Evolutionary conservation across 2,329 filamentous ascomycete species (phyloP).

Genomic region (Chrysosphaeria jannelii): DNA sequence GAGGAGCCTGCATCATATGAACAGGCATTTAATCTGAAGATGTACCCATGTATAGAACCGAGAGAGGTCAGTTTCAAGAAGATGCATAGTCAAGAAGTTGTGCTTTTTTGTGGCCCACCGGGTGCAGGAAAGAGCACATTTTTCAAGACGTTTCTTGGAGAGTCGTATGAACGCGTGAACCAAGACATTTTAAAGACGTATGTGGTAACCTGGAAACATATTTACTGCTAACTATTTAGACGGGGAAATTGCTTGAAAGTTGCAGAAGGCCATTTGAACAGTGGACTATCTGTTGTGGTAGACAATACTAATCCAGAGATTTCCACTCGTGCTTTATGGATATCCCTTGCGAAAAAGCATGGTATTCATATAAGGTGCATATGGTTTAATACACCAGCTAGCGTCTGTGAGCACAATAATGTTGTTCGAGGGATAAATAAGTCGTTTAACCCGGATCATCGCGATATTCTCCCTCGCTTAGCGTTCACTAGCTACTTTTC

Average conservation of each 20-base stretch:
- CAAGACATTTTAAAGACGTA: constrained; percentile 59
- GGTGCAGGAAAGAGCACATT: constrained; percentile 82
- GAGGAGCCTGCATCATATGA: constrained; percentile 32
- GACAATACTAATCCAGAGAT: constrained; percentile 88
- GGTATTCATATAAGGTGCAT: constrained; percentile 57
- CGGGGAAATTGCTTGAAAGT: constrained; percentile 39
- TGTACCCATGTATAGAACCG: constrained; percentile 14
- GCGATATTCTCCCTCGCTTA: constrained; percentile 40
- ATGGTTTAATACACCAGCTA: constrained; percentile 44
- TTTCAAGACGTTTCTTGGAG: constrained; percentile 49
- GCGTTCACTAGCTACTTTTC: constrained; percentile 53
- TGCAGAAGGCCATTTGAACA: constrained; percentile 31
- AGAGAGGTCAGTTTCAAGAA: constrained; percentile 16
- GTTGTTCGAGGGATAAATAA: constrained; percentile 41
- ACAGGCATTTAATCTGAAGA: constrained; percentile 39
- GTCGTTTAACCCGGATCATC: constrained; percentile 51
- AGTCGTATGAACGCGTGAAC: constrained; percentile 61
- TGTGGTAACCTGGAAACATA: constrained; percentile 3
- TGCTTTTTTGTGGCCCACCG: constrained; percentile 69
- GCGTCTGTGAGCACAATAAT: constrained; percentile 63
- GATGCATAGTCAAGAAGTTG: constrained; percentile 36
- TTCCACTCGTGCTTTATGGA: constrained; percentile 52
- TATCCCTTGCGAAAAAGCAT: constrained; percentile 37
- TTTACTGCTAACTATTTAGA: constrained; percentile 5
- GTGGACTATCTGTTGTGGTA: constrained; percentile 35